phyloP scores from a whole-genome alignment of 139 green algal species.

The Astrephomene gubernaculifera region DNA sequence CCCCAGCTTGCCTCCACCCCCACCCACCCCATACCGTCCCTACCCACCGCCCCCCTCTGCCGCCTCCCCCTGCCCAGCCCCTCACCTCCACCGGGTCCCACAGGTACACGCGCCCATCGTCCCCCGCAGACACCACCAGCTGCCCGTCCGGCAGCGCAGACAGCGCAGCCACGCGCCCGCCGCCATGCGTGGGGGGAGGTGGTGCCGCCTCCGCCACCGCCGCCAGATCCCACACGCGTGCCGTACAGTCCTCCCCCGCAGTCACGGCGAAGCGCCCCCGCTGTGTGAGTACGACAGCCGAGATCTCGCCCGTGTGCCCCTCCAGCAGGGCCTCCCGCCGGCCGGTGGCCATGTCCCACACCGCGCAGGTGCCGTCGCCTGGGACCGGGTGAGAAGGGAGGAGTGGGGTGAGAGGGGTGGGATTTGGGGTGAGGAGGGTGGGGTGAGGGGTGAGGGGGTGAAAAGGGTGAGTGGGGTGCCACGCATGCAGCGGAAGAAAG shows the following conservation, averaged over 20 bases:
- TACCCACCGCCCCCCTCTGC: background rate
- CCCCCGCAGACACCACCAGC: constrained; percentile 33
- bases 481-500: too few species aligned
- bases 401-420: background rate
- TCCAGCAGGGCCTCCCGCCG: constrained; percentile 63
- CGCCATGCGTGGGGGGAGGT: constrained; percentile 9
- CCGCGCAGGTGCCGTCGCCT: constrained; percentile 44
- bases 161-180: constrained; percentile 14
- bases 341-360: constrained; percentile 46
- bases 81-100: constrained; percentile 45
- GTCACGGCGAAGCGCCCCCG: constrained; percentile 79
- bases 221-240: constrained; percentile 85
- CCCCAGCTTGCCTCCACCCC: too few species aligned
- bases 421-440: background rate
- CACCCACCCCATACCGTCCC: background rate
- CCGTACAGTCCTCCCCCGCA: constrained; percentile 72
- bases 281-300: constrained; percentile 67
- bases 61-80: background rate
- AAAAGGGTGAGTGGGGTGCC: too few species aligned
- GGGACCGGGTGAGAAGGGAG: too few species aligned
- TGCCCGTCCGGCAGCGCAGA: constrained; percentile 29
- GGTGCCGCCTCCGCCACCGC: background rate
- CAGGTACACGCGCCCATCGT: constrained; percentile 50
- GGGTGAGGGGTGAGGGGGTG: background rate
- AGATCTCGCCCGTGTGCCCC: constrained; percentile 75